Base-by-base conservation (phyloP, 768 basidiomycete genomes). In the Cubamyces lactineus region DNA sequence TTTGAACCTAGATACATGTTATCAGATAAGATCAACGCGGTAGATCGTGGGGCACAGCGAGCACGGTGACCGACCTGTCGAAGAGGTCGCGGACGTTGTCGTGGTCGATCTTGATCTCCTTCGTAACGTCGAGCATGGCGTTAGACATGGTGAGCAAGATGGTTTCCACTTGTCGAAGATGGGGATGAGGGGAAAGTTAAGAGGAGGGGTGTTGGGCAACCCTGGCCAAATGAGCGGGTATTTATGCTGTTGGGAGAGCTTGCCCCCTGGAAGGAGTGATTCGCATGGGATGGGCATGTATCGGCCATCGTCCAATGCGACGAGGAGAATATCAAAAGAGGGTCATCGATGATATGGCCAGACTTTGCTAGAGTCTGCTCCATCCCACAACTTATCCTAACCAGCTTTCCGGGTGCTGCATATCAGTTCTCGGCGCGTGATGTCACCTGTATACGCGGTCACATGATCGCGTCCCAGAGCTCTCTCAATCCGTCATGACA, bases 71-170 rank as follows among this genome's bases (percentile, higher is more conserved):
- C 7, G 6, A 65, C 59, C 63, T 39, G 34, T 60, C 54, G 47
- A 62, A 67, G 54, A 69, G 64, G 46, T 69, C 66, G 58, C 66
- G 66, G 52, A 67, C 66, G 56, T 69, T 69, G 64, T 69, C 68
- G 53, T 69, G 68, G 64, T 67, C 66, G 53, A 67, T 28, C 64
- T 67, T 69, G 66, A 69, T 64, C 60, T 69, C 66, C 26, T 51
- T 26, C 9, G 61, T 54, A 23, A 69, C 63, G 46, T 66, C 61
- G 52, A 69, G 62, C n/a, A 57, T 23, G 47, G 9, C 13, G 56
- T 21, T 19, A 7, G 56, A 49, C 56, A 57, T 57, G 39, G 1
- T 56, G 54, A 19, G 38, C 17, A 19, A 34, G 38, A 13, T 26
- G 26, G 28, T 11, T 28, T 21, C 4, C 12, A 13, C 17, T 46